phyloP scores from a whole-genome alignment of 768 basidiomycete species.

The Cystofilobasidium macerans region DNA sequence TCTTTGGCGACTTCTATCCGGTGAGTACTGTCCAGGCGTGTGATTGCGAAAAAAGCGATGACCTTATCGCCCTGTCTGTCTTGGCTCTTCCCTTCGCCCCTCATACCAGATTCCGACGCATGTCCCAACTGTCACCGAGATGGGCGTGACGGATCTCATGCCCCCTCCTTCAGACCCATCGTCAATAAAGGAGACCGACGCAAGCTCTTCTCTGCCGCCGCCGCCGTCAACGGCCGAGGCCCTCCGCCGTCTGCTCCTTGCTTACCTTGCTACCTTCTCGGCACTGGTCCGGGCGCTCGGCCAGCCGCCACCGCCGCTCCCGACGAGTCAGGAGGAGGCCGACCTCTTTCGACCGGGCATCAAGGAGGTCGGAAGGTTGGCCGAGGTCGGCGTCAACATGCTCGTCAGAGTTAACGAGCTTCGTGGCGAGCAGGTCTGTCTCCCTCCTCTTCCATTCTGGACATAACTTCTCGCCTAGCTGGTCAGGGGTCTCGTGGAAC shows the following conservation, averaged over 20 bases:
- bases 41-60: too few relatives aligned
- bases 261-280: constrained; percentile 48
- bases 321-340: constrained; percentile 45
- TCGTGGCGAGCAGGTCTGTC: constrained; percentile 65
- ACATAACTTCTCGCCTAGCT: neutral
- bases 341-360: constrained; percentile 13
- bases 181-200: too few relatives aligned
- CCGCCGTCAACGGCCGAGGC: constrained; percentile 52
- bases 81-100: neutral
- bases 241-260: constrained; percentile 50
- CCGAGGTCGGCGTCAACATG: constrained; percentile 67
- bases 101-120: constrained; percentile 10
- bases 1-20: constrained; percentile 83
- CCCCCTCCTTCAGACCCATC: too few relatives aligned
- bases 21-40: constrained; percentile 45
- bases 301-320: constrained; percentile 50
- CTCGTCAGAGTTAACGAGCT: constrained; percentile 84
- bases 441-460: neutral
- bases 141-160: constrained; percentile 51
- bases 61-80: too few relatives aligned
- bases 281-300: constrained; percentile 59
- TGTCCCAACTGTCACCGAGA: constrained; percentile 3
- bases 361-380: constrained; percentile 55
- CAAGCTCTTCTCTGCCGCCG: too few relatives aligned
- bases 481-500: neutral